Base-by-base conservation (phyloP, 2,329 filamentous ascomycete genomes). In the Emmonsiellopsis sp. region DNA sequence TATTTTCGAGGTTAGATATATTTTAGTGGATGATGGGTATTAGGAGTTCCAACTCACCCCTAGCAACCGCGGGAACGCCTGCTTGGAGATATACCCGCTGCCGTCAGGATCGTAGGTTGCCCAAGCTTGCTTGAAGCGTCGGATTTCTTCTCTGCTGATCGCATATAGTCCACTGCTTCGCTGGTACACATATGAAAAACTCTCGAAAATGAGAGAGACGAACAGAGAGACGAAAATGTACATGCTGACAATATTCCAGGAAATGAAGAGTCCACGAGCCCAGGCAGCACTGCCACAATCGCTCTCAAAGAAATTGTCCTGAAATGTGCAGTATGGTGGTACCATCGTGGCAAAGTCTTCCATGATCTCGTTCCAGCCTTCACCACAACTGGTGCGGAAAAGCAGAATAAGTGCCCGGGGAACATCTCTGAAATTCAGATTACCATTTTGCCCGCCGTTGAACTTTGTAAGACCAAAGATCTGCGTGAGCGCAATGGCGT, bases 161-260 rank as follows among this genome's bases (percentile, higher is more conserved):
- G 87, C 86, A 5, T 87, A 89, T 62, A 96, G 79, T n/a, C 90
- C 89, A 64, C 88, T 95, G 56, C 92, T 96, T 58, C 90, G 83
- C 73, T 98, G 94, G 68, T 97, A 98, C 58, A 98, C 93, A 65
- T 98, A 98, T 68, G 90, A 95, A 78, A 98, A 98, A 72, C 91
- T 97, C 75, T 98, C 93, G 73, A 94, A 98, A 62, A 98, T 98
- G 68, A 98, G 83, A 48, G 93, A 98, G 55, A 98, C 92, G 70
- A 98, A 98, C 66, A 98, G 75, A 65, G 92, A 96, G 66, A 97
- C 92, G 65, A 98, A 98, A 64, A 98, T 95, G 73, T 98, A 98
- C 93, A 98, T 98, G 86, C 92, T 97, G 71, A 98, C 80, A 63
- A 98, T 92, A 75, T 98, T 98, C 93, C 93, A 98, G 4, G 86